Conservation (phyloP, 1,284 basidiomycete species). For the Somion occarium region DNA sequence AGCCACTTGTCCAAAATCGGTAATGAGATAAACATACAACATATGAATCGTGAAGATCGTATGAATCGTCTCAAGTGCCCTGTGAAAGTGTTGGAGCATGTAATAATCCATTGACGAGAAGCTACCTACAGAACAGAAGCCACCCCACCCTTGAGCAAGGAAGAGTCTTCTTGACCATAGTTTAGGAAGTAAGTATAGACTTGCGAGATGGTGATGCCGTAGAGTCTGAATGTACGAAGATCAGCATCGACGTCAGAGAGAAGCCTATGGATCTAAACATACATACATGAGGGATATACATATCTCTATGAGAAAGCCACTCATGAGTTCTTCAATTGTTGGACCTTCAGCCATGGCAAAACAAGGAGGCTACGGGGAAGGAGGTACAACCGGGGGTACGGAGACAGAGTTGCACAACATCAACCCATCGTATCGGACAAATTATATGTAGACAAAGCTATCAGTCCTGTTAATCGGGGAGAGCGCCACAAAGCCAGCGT, state of each 20-base stretch:
- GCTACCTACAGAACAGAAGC: not conserved
- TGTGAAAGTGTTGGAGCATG: not conserved
- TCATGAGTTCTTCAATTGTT: conserved; percentile 3
- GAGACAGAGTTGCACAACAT: no score
- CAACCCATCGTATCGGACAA: no score
- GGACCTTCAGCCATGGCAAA: not conserved
- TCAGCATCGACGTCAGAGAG: not conserved
- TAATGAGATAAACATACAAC: conserved; percentile 4
- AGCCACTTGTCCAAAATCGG: conserved; percentile 1
- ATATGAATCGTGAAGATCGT: conserved; percentile 5
- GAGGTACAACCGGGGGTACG: no score
- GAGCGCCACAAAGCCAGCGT: no score
- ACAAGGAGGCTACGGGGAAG: no score
- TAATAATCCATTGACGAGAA: not conserved
- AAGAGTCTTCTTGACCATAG: not conserved
- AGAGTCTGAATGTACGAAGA: not conserved
- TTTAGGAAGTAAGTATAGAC: conserved; percentile 3
- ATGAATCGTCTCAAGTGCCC: conserved; percentile 2
- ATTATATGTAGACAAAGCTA: no score
- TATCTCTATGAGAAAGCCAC: conserved; percentile 1
- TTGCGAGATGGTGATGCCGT: conserved; percentile 1
- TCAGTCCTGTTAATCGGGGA: no score
- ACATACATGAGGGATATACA: conserved; percentile 3
- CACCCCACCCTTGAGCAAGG: not conserved
- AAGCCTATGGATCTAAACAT: not conserved